Evolutionary conservation across 2,329 filamentous ascomycete species (phyloP), one percentile per base, ranked within the genome.

Genomic region (Fusarium compactum): DNA sequence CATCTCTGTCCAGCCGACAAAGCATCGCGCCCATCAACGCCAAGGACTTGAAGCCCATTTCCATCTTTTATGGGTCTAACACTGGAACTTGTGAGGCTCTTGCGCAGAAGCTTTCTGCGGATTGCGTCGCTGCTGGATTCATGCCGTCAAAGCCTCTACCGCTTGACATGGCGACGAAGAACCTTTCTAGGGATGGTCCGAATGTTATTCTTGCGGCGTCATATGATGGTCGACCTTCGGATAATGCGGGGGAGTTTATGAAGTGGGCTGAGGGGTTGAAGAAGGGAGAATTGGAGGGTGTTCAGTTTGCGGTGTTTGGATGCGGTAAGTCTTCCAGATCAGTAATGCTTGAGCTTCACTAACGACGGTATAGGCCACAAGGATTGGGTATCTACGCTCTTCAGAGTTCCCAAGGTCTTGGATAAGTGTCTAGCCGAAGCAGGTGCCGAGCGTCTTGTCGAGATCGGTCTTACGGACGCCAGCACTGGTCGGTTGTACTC

Each of bases 401-500:
- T 93, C 64, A 83, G 84, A 8, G 84, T 94, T 4, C 91, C 92
- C 0, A 91, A 83, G 58, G 79, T 89, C 0, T 81, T 93, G 3
- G 86, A 93, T 58, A 72, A 82, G 1, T 80, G 82, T 1, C 80
- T 92, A 2, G 78, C 79, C 15, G 71, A 77, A 32, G 76, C 71
- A 10, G 79, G 78, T 4, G 77, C 70, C 2, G 65, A 68, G 57
- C 78, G 81, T 6, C 76, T 85, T 20, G 68, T 75, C 30, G 22
- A 84, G 0, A 80, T 86, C 29, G 89, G 89, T 7, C 77, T 83
- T 5, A 86, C 88, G 0, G 89, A 93, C 72, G 90, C 86, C 3
- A 86, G 88, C 1, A 81, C 83, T 9, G 85, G 88, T 8, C 89
- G 92, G 70, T 89, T 92, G 80, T 91, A 92, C 67, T 85, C 85